Percentiles rank a stretch among this genome's conserved stretches.
Conservation (phyloP, 306 rosid species). For the Acacia confusa region DNA sequence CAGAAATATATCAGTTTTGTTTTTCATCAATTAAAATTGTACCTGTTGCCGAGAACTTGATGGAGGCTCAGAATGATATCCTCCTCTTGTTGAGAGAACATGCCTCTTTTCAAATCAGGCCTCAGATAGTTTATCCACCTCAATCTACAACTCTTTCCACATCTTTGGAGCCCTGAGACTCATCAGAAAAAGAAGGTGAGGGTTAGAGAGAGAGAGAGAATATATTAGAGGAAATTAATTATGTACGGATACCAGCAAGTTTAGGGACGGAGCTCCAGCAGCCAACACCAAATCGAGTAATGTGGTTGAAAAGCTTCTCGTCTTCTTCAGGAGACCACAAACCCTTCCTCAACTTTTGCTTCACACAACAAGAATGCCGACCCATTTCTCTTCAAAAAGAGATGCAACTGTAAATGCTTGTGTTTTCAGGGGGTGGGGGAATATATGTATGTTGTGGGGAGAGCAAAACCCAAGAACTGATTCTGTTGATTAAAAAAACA, state of each 20-base stretch:
- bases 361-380: conserved; percentile 81
- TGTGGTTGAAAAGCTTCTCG: conserved; percentile 89
- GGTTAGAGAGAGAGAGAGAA: not conserved
- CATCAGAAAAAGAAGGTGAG: not conserved
- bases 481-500: conserved; percentile 55
- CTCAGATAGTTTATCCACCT: conserved; percentile 94
- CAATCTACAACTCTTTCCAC: conserved; percentile 92
- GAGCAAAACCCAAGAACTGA: conserved; percentile 46
- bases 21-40: not conserved
- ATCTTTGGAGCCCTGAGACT: conserved; percentile 75
- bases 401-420: conserved; percentile 13
- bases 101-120: conserved; percentile 90
- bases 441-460: conserved; percentile 43
- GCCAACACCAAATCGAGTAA: conserved; percentile 83
- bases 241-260: conserved; percentile 57
- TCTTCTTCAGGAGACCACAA: conserved; percentile 97
- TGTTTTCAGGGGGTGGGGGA: conserved; percentile 34
- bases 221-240: not conserved
- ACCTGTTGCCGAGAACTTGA: conserved; percentile 88
- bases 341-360: conserved; percentile 84
- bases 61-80: conserved; percentile 81
- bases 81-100: conserved; percentile 89
- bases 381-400: conserved; percentile 52
- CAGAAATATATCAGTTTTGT: not conserved
- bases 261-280: conserved; percentile 98